Evolutionary conservation across 2,329 filamentous ascomycete species (phyloP), one percentile per base, ranked within the genome.

Genomic region (Aspergillus tamarii): DNA sequence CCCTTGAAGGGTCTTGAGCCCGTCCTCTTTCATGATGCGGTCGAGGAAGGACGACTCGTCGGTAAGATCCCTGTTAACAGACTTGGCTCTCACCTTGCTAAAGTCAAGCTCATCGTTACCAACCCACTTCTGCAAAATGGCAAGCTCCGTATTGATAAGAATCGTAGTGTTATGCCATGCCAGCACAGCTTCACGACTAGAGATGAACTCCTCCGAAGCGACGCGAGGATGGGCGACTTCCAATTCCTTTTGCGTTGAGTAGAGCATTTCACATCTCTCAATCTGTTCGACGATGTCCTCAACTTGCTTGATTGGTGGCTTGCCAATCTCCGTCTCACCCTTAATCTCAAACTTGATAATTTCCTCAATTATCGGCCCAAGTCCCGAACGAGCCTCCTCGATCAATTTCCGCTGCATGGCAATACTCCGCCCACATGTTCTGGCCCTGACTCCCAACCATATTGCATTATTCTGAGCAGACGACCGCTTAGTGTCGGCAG

Each of bases 101-200:
- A 98, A 99, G 78, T 98, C 93, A 45, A 99, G 86, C 74, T 97
- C 94, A 43, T 94, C 89, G 74, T 99, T 99, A 60, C 95, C 95
- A 30, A 99, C 95, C 95, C 95, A 99, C 67, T 91, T 93, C 77
- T 95, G 94, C 67, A 99, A 80, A 67, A 98, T 94, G 16, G 89
- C 89, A 64, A 99, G 86, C 77, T 99, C 92, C 2, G 92, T 97
- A 77, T 96, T 97, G 84, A 99, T 98, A 74, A 97, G 88, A 74
- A 94, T 89, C 36, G 94, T 97, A 58, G 94, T 97, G 78, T 98
- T 99, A 83, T 97, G 91, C 95, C 95, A 99, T 3, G 94, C 90
- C 66, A 97, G 88, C 68, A 99, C 90, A 56, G 94, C 91, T 75
- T 96, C 91, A 73, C 91, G 95, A 32, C 93, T 93, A 66, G 94